A percentile compares a stretch with the other conserved stretches of the same genome.
phyloP scores from a whole-genome alignment of 495 filamentous ascomycete genomes.

The Tricharina praecox region DNA sequence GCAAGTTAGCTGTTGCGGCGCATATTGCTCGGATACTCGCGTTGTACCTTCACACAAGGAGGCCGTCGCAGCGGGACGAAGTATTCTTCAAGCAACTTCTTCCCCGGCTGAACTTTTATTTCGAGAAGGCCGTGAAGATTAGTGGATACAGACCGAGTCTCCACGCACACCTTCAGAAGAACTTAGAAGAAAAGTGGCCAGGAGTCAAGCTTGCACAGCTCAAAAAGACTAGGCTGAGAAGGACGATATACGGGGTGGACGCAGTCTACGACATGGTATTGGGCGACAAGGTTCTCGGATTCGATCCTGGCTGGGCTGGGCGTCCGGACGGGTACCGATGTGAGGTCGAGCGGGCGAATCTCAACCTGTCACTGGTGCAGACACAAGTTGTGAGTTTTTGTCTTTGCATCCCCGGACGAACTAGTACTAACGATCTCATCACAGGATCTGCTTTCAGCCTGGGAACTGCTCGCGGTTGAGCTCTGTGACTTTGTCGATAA shows the following conservation, averaged over 20 bases:
- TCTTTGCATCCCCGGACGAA: not conserved
- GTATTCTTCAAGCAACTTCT: constrained; percentile 49
- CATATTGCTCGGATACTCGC: constrained; percentile 73
- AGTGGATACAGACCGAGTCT: constrained; percentile 69
- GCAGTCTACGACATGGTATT: constrained; percentile 70
- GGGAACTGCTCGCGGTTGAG: constrained; percentile 77
- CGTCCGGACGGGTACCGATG: constrained; percentile 52
- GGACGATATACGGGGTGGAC: constrained; percentile 44
- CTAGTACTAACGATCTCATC: constrained; percentile 24
- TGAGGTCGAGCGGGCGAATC: constrained; percentile 71
- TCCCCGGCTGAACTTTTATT: constrained; percentile 57
- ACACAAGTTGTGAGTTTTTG: constrained; percentile 59
- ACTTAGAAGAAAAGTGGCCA: constrained; percentile 60
- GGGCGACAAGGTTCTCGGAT: constrained; percentile 54
- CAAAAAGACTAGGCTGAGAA: constrained; percentile 50
- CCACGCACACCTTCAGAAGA: constrained; percentile 66
- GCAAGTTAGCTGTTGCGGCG: constrained; percentile 54
- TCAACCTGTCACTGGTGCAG: constrained; percentile 80
- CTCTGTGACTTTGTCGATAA: constrained; percentile 49
- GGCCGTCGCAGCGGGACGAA: constrained; percentile 50
- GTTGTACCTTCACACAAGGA: constrained; percentile 72
- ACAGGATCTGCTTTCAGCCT: constrained; percentile 63
- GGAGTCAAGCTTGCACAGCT: constrained; percentile 55
- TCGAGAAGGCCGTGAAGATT: constrained; percentile 53
- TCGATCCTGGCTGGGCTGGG: constrained; percentile 60